A percentile compares a stretch with the other conserved stretches of the same genome.
phyloP scores from a whole-genome alignment of 1,139 yeast genomes.

The Blastobotrys ciferrii region DNA sequence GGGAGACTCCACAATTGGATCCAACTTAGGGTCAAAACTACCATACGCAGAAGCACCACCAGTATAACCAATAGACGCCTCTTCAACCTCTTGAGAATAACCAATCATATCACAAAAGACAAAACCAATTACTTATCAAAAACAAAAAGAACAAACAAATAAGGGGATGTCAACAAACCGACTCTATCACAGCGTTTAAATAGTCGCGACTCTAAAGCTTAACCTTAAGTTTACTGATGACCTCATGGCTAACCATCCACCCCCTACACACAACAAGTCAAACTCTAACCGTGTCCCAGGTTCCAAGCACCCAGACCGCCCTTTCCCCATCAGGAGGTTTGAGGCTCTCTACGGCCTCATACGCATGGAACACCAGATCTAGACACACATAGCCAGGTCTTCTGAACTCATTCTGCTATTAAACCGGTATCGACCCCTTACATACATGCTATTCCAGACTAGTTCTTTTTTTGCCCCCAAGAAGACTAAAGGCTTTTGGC shows the following conservation, averaged over 20 bases:
- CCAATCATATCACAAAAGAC: neutral
- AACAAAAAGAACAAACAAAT: neutral
- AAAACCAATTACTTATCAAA: neutral
- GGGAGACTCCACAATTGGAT: neutral
- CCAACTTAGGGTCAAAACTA: neutral
- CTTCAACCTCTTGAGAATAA: neutral
- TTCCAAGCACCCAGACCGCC: no score
- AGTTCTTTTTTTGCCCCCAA: no score
- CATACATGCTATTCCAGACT: no score
- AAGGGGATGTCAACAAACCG: neutral
- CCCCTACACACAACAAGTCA: no score
- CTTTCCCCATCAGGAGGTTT: no score
- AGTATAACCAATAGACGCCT: neutral
- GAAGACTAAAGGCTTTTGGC: no score
- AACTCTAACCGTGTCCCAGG: no score
- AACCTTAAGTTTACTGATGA: neutral
- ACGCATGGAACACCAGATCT: no score
- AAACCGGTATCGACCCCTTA: no score
- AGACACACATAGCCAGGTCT: no score
- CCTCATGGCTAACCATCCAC: neutral
- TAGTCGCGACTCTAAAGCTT: neutral
- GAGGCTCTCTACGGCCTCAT: no score
- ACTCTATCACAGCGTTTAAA: neutral
- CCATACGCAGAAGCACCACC: neutral
- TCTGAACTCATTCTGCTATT: no score